Conservation (phyloP, 2,329 filamentous ascomycete genomes). For the Didymosphaeria variabile region DNA sequence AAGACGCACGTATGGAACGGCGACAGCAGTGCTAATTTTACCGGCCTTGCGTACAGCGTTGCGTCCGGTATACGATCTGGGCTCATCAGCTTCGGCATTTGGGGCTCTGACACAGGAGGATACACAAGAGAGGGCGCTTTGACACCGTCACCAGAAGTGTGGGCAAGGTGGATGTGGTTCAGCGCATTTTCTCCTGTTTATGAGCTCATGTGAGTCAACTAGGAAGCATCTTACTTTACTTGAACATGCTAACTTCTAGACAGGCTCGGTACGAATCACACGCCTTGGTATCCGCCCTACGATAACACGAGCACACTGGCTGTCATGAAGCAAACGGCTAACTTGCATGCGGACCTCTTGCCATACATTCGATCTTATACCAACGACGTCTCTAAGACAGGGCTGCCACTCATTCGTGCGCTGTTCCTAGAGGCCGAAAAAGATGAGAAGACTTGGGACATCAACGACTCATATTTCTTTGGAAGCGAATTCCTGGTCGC, state of each 20-base stretch:
- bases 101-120: slow-evolving; percentile 49
- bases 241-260: neutral
- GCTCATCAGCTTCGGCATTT: slow-evolving; percentile 43
- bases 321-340: slow-evolving; percentile 43
- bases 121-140: slow-evolving; percentile 36
- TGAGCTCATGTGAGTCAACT: slow-evolving; percentile 38
- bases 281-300: slow-evolving; percentile 49
- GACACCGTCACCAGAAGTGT: slow-evolving; percentile 44
- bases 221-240: neutral
- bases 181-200: slow-evolving; percentile 48
- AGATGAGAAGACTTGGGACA: slow-evolving; percentile 34
- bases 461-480: slow-evolving; percentile 46
- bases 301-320: slow-evolving; percentile 32
- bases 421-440: slow-evolving; percentile 45
- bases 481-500: slow-evolving; percentile 46
- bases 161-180: slow-evolving; percentile 53
- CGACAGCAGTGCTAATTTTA: slow-evolving; percentile 46
- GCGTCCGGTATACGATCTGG: slow-evolving; percentile 46
- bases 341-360: slow-evolving; percentile 42
- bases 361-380: slow-evolving; percentile 48
- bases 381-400: slow-evolving; percentile 38
- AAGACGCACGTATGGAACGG: slow-evolving; percentile 49
- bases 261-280: slow-evolving; percentile 43
- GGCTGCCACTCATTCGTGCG: slow-evolving; percentile 47
- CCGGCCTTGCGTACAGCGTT: slow-evolving; percentile 44